These are phyloP conservation scores for Leccinum subspadiceum DNA, from an alignment of 1,284 basidiomycete species.

Conservation along the genomic window DNA sequence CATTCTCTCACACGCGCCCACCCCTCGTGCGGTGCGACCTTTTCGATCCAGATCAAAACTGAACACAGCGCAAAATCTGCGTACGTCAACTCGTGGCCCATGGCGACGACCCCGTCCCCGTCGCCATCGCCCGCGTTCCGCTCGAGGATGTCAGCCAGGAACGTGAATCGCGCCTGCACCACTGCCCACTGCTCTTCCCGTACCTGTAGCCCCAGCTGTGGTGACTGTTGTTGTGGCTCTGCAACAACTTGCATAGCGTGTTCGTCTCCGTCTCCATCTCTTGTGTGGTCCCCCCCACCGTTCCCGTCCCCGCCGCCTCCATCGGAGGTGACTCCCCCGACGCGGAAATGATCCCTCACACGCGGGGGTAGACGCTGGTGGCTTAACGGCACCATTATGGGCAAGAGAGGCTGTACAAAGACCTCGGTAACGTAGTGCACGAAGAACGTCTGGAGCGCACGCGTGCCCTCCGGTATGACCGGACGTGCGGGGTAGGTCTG, in stretches of 20 bases:
- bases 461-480: slow-evolving; percentile 64
- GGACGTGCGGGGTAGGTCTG: slow-evolving; percentile 62
- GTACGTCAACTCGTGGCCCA: slow-evolving; percentile 64
- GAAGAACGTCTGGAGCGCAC: slow-evolving; percentile 64
- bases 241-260: background rate
- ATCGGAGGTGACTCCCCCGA: background rate
- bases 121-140: slow-evolving; percentile 50
- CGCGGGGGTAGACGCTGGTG: slow-evolving; percentile 57
- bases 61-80: slow-evolving; percentile 72
- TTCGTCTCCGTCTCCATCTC: background rate
- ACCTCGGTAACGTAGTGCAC: slow-evolving; percentile 68
- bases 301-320: background rate
- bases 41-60: slow-evolving; percentile 67
- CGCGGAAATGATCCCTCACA: slow-evolving; percentile 49
- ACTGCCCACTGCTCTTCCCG: slow-evolving; percentile 62
- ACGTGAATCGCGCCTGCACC: slow-evolving; percentile 64
- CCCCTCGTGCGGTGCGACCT: slow-evolving; percentile 63
- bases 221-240: background rate
- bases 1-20: slow-evolving; percentile 61
- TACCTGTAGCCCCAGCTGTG: slow-evolving; percentile 34
- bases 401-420: slow-evolving; percentile 62
- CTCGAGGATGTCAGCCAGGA: slow-evolving; percentile 58
- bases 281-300: background rate
- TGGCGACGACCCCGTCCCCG: slow-evolving; percentile 62
- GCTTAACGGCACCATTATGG: slow-evolving; percentile 67